Percentiles rank a stretch among this genome's conserved stretches.
Evolutionary conservation across 2,329 filamentous ascomycete species (phyloP).

Genomic region (Claviceps sp.): DNA sequence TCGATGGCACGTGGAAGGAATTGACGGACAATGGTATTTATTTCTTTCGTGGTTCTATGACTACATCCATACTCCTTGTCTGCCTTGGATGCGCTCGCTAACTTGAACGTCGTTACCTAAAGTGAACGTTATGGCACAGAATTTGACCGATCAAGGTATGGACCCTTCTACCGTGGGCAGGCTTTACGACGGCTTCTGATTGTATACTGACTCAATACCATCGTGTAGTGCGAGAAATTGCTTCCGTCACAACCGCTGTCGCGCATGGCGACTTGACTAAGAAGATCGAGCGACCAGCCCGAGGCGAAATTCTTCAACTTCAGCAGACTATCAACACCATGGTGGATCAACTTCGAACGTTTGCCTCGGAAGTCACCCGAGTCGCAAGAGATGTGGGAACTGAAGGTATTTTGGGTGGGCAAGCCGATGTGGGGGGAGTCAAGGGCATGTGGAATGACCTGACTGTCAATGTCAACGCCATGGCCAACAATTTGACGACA

Average conservation of each 20-base stretch:
- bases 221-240: conserved; percentile 60
- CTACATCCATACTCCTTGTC: background rate
- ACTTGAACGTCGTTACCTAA: conserved; percentile 8
- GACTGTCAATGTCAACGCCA: conserved; percentile 75
- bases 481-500: conserved; percentile 77
- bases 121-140: conserved; percentile 78
- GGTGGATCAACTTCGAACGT: conserved; percentile 74
- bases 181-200: too few relatives aligned
- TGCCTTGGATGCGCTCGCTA: conserved; percentile 4
- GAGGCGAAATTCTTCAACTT: conserved; percentile 69
- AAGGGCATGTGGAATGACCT: conserved; percentile 84
- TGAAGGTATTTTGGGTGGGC: conserved; percentile 68
- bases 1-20: conserved; percentile 96
- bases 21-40: conserved; percentile 67
- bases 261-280: conserved; percentile 72
- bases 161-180: background rate
- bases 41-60: background rate
- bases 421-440: conserved; percentile 71
- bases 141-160: conserved; percentile 60
- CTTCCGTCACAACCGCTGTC: conserved; percentile 71
- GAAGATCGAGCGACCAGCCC: conserved; percentile 69
- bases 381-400: conserved; percentile 76
- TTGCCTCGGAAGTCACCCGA: conserved; percentile 71
- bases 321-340: conserved; percentile 84
- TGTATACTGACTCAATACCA: conserved; percentile 1